Percentiles rank a stretch among this genome's conserved stretches.
Evolutionary conservation across 352 stramenopile genomes (phyloP).

Genomic region (Phytophthora sp.): DNA sequence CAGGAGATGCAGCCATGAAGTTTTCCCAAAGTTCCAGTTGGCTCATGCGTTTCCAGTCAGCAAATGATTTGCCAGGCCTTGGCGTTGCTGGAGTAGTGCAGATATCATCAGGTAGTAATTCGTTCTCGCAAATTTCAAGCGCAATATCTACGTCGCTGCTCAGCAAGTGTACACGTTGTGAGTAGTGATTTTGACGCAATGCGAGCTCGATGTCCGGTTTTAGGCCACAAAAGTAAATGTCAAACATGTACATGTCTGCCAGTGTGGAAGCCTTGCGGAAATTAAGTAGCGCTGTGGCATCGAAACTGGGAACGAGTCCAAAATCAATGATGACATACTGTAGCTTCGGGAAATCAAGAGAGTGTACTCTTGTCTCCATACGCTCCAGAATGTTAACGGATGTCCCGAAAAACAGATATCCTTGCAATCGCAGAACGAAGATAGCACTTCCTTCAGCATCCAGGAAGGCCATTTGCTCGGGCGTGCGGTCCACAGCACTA

Average conservation of each 20-base stretch:
- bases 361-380: constrained; percentile 74
- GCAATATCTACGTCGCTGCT: constrained; percentile 57
- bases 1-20: constrained; percentile 49
- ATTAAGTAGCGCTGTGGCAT: constrained; percentile 78
- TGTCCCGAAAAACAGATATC: constrained; percentile 85
- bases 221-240: constrained; percentile 82
- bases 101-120: constrained; percentile 56
- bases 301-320: constrained; percentile 77
- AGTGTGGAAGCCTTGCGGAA: constrained; percentile 72
- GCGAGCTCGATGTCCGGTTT: constrained; percentile 55
- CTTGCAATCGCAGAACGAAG: constrained; percentile 78
- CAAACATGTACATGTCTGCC: constrained; percentile 69
- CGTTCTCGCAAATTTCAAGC: constrained; percentile 74
- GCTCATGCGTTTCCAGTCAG: constrained; percentile 69
- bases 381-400: constrained; percentile 80
- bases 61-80: constrained; percentile 27
- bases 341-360: constrained; percentile 61
- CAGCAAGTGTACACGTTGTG: constrained; percentile 53
- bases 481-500: constrained; percentile 72
- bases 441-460: constrained; percentile 61
- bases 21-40: constrained; percentile 74
- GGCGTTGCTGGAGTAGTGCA: constrained; percentile 32
- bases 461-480: constrained; percentile 62
- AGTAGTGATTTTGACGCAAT: constrained; percentile 55
- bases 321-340: constrained; percentile 81